Evolutionary conservation across 345 rosid species (phyloP).

Genomic region (Rhodomyrtus tomentosa): DNA sequence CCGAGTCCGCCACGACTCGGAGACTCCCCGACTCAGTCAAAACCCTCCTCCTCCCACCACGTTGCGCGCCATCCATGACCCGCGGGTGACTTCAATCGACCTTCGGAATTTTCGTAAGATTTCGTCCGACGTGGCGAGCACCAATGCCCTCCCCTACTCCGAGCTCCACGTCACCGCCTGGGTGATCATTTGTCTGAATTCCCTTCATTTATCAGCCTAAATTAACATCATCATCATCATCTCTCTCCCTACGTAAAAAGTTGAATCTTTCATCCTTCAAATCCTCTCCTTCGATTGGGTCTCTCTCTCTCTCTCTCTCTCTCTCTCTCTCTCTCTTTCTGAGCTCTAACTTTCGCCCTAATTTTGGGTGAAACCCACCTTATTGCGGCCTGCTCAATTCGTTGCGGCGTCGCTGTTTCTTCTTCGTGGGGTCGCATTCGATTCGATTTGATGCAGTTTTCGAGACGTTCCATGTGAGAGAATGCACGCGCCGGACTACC

Average conservation of each 20-base stretch:
- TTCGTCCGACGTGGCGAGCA: background rate
- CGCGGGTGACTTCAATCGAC: background rate
- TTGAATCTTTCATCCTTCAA: background rate
- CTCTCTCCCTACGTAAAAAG: background rate
- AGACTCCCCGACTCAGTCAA: background rate
- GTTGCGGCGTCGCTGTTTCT: background rate
- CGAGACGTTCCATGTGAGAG: background rate
- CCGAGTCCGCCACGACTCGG: background rate
- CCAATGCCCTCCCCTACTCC: background rate
- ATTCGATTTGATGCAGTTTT: background rate
- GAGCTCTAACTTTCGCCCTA: background rate
- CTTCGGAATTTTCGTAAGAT: background rate
- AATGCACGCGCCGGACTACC: constrained; percentile 57
- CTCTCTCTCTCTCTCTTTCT: background rate
- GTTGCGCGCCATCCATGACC: background rate
- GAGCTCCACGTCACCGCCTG: background rate
- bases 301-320: background rate
- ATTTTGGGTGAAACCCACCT: background rate
- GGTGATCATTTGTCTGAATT: background rate
- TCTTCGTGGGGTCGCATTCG: background rate
- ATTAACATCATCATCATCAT: background rate
- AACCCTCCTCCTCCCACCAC: background rate
- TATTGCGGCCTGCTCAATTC: background rate
- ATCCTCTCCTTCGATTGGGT: background rate
- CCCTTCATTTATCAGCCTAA: background rate